Conservation (phyloP, 1,284 basidiomycete species). For the Pyrrhoderma noxium region DNA sequence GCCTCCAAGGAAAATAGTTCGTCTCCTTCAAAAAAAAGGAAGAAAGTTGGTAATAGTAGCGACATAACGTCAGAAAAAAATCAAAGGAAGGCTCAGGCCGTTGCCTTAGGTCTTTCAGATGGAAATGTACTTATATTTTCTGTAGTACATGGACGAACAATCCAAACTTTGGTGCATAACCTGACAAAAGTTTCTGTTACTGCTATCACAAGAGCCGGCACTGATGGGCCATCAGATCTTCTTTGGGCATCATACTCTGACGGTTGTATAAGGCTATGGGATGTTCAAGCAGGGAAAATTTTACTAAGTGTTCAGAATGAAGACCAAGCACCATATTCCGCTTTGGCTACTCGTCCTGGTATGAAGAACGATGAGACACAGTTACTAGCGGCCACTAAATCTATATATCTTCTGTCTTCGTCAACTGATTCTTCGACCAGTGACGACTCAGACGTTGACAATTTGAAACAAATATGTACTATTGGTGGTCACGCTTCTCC, state of each 20-base stretch:
- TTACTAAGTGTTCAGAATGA: conserved; percentile 45
- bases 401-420: conserved; percentile 45
- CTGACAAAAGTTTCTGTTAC: conserved; percentile 46
- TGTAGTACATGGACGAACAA: conserved; percentile 45
- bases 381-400: conserved; percentile 52
- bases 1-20: conserved; percentile 29
- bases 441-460: conserved; percentile 29
- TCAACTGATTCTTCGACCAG: conserved; percentile 25
- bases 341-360: conserved; percentile 37
- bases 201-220: conserved; percentile 31
- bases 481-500: conserved; percentile 64
- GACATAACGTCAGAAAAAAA: conserved; percentile 14
- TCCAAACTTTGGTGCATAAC: conserved; percentile 48
- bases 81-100: conserved; percentile 31
- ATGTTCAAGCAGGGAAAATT: conserved; percentile 42
- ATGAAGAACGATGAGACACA: conserved; percentile 29
- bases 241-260: conserved; percentile 57
- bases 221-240: conserved; percentile 20
- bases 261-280: conserved; percentile 50
- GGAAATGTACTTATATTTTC: conserved; percentile 53
- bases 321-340: conserved; percentile 50
- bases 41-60: conserved; percentile 28
- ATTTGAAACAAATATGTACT: conserved; percentile 38
- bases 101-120: conserved; percentile 51
- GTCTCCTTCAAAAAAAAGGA: conserved; percentile 34